Percentiles rank a stretch among this genome's conserved stretches.
Conservation (phyloP, 2,329 filamentous ascomycete species). For the Mollisia scopiformis region DNA sequence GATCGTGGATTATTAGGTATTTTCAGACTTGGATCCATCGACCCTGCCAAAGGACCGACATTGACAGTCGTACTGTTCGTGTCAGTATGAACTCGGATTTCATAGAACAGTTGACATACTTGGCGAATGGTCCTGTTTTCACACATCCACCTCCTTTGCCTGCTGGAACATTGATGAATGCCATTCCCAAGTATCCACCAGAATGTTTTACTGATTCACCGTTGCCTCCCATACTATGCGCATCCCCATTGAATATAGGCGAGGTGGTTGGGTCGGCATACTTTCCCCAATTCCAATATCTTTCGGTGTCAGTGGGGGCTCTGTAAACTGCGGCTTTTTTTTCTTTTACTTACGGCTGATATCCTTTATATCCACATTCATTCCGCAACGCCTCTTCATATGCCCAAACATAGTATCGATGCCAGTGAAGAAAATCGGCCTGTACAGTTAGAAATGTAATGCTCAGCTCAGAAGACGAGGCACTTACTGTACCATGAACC, state of each 20-base stretch:
- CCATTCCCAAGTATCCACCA: not conserved
- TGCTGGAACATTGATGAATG: not conserved
- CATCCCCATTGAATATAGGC: not conserved
- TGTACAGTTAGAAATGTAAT: not conserved
- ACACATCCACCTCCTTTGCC: not conserved
- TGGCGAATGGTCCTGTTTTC: not conserved
- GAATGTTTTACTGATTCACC: not conserved
- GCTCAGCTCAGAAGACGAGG: not conserved
- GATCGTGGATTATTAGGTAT: not conserved
- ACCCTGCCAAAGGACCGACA: not conserved
- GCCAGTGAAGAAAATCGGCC: slow-evolving; percentile 45
- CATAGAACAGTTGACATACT: too few species aligned
- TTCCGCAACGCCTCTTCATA: slow-evolving; percentile 45
- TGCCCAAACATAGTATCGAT: slow-evolving; percentile 44
- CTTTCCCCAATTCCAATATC: slow-evolving; percentile 26
- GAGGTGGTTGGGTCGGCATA: not conserved
- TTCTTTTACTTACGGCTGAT: slow-evolving; percentile 36
- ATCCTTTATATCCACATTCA: slow-evolving; percentile 47
- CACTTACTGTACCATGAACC: slow-evolving; percentile 38
- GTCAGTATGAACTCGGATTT: too few species aligned
- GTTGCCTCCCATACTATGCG: not conserved
- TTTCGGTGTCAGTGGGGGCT: too few species aligned
- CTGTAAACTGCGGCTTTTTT: slow-evolving; percentile 40
- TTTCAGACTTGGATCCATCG: not conserved
- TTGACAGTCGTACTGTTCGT: not conserved